These are phyloP conservation scores for Poa annua DNA, from an alignment of 176 grass and related monocot species.

Conservation along the genomic window DNA sequence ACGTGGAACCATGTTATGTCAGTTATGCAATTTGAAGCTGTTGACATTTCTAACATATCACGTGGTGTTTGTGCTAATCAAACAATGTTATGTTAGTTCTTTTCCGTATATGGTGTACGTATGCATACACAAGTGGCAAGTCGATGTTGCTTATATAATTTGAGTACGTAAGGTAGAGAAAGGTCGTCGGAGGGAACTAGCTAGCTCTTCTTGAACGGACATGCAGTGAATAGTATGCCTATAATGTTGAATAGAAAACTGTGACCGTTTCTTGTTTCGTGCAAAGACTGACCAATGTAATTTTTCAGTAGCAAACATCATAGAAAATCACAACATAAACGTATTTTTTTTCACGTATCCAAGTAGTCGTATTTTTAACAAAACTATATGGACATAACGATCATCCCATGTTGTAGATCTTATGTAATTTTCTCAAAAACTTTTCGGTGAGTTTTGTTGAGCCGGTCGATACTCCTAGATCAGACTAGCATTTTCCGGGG, in stretches of 20 bases:
- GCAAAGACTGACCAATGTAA: not conserved
- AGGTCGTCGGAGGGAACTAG: not conserved
- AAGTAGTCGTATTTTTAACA: not conserved
- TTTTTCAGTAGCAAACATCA: not conserved
- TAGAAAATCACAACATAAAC: not conserved
- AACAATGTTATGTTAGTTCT: not conserved
- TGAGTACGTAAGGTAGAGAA: not conserved
- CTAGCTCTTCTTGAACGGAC: not conserved
- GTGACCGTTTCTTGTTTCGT: not conserved
- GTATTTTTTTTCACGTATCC: not conserved
- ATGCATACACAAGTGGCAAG: not conserved
- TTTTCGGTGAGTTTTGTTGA: not conserved
- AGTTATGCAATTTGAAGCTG: no score
- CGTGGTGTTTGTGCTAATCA: not conserved
- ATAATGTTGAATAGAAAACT: not conserved
- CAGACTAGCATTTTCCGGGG: no score
- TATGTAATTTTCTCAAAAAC: not conserved
- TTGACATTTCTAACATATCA: conserved; percentile 8
- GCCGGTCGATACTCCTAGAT: no score
- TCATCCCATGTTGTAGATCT: no score
- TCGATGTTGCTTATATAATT: not conserved
- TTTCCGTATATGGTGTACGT: not conserved
- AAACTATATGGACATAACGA: no score
- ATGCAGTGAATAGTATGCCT: not conserved
- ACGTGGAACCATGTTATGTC: no score